Base-by-base conservation (phyloP, 352 stramenopile species). In the Pythium aristosporum region DNA sequence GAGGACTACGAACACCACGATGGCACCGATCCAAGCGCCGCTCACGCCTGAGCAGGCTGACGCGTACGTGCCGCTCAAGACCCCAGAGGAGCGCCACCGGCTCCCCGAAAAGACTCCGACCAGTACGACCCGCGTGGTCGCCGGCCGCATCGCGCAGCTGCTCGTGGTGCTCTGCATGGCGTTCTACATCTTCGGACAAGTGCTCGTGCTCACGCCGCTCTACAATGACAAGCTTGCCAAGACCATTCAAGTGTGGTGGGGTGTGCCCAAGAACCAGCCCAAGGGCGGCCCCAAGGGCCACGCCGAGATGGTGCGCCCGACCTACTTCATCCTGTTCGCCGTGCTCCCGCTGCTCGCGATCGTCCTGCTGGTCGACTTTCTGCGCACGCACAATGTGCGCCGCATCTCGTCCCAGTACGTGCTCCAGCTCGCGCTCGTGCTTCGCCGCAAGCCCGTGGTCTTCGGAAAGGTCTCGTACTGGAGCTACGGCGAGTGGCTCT, bases 281-380 rank as follows among this genome's bases (percentile, higher is more conserved):
- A 60, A 48, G 42, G 58, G 46, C 37, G 63, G 47, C 37, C 6
- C 43, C 28, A 59, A 51, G 16, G 69, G 70, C 39, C 65, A 82
- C 58, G 23, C 44, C 0, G 78, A 90, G 58, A 86, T 90, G 74
- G 57, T 80, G 12, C 75, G 74, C 5, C 69, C 71, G n/a, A 87
- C 75, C 9, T 88, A 74, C 60, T 78, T 88, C 39, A 66, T 74
- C 41, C 63, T 91, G 12, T 74, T 80, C 23, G 57, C 47, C 4
- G 63, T 80, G 18, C 18, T 87, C 8, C 76, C 81, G 4, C 34
- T 90, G 9, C 13, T 79, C 36, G 65, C 62, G 7, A 73, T 63
- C 9, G 44, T 79, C 16, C 9, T 88, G 32, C 56, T 88, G 9
- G 60, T 82, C 28, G 69, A 84, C 18, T 72, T 68, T 32, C 48